A percentile compares a stretch with the other conserved stretches of the same genome.
phyloP scores from a whole-genome alignment of 495 filamentous ascomycete genomes.

The Trichocladium uniseriatum region DNA sequence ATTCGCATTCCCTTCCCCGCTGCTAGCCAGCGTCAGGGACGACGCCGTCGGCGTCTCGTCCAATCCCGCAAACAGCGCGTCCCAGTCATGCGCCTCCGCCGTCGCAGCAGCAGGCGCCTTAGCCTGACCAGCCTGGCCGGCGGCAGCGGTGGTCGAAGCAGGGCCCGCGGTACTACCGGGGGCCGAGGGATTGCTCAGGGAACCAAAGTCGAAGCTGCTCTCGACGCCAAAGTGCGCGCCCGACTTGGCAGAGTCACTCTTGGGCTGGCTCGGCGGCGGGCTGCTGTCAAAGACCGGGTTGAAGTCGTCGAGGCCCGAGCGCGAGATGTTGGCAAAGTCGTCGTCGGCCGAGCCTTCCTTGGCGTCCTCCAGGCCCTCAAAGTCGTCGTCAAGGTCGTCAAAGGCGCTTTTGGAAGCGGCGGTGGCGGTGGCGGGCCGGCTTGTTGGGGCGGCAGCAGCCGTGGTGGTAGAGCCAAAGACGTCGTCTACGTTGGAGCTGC shows the following conservation, averaged over 20 bases:
- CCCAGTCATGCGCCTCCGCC: conserved; percentile 72
- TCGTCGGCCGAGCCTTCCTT: conserved; percentile 87
- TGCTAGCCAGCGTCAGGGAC: conserved; percentile 13
- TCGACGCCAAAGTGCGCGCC: conserved; percentile 35
- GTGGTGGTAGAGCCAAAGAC: conserved; percentile 24
- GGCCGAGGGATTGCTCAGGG: conserved; percentile 31
- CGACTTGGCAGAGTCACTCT: conserved; percentile 35
- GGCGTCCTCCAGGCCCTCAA: conserved; percentile 76
- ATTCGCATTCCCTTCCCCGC: conserved; percentile 18
- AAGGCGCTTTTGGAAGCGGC: conserved; percentile 38
- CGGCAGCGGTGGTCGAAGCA: conserved; percentile 31
- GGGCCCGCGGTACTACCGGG: conserved; percentile 47
- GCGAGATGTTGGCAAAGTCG: conserved; percentile 60
- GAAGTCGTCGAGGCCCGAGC: conserved; percentile 55
- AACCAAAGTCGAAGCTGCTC: conserved; percentile 42
- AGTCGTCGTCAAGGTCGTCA: conserved; percentile 82
- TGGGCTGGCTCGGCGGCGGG: conserved; percentile 45
- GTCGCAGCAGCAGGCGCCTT: not conserved
- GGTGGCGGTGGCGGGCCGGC: conserved; percentile 13
- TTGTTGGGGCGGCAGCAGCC: conserved; percentile 3
- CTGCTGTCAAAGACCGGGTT: conserved; percentile 55
- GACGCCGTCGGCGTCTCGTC: conserved; percentile 40
- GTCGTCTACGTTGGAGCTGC: conserved; percentile 21
- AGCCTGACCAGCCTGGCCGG: too few relatives aligned
- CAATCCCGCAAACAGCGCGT: conserved; percentile 80